Evolutionary conservation across 2,329 filamentous ascomycete species (phyloP).

Genomic region (Aureobasidium sp.): DNA sequence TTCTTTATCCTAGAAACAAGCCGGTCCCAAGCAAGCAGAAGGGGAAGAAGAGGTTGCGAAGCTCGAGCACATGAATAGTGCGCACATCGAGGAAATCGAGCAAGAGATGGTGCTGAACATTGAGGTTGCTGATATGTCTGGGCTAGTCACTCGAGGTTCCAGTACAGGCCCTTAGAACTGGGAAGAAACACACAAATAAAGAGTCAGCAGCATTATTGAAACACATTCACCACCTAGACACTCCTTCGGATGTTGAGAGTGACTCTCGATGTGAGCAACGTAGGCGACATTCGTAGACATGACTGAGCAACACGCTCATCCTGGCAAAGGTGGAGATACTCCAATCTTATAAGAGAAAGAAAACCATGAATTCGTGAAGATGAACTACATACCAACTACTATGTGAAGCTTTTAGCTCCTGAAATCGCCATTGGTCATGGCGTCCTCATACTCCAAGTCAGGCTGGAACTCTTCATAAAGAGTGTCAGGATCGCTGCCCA

Average conservation of each 20-base stretch:
- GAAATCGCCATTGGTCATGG: conserved; percentile 17
- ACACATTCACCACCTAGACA: too few species aligned
- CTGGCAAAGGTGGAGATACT: too few species aligned
- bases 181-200: too few species aligned
- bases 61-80: neutral
- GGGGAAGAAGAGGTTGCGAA: neutral
- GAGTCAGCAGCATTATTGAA: too few species aligned
- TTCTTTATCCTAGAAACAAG: neutral
- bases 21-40: neutral
- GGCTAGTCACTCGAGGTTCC: too few species aligned
- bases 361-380: neutral
- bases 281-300: too few species aligned
- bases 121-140: neutral
- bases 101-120: neutral
- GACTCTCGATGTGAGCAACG: too few species aligned
- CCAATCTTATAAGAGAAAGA: neutral
- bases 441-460: conserved; percentile 39
- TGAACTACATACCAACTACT: neutral
- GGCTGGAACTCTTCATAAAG: conserved; percentile 46
- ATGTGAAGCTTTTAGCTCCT: neutral
- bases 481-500: conserved; percentile 38
- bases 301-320: neutral
- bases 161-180: too few species aligned
- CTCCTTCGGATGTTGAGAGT: too few species aligned
- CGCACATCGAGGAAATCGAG: neutral